Base-by-base conservation (phyloP, 1,284 basidiomycete genomes). In the Polyporus tsugae region DNA sequence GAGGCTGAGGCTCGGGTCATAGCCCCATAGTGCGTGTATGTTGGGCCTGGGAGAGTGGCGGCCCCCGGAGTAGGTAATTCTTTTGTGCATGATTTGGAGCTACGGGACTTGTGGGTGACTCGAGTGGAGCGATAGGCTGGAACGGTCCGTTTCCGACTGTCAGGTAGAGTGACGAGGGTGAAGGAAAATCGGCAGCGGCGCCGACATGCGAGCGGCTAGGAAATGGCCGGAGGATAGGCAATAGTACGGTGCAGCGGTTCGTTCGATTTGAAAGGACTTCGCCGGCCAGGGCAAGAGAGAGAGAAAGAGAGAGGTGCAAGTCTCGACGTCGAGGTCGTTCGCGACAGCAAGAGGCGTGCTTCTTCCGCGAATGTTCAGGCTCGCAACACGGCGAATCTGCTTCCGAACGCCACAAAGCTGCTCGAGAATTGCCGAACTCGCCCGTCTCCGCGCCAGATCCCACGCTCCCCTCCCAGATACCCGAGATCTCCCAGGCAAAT, bases 371-470 rank as follows among this genome's bases (percentile, higher is more conserved):
- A 63, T 36, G 55, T 58, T 59, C 55, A 59, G 58, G 58, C 38
- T 38, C 36, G 58, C 36, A 38, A 59, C 35, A 22, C 35, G 36
- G 57, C 57, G 57, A 58, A 36, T 58, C 70, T 63, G 68, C 70
- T 72, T 73, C 72, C 70, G 71, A 66, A 73, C 75, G 75, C 75
- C 75, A 76, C 75, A 73, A 76, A 76, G 75, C 70, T 72, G 63
- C 69, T 72, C 68, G 63, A 73, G 71, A 70, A 73, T 66, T 65
- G 66, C 72, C 70, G 64, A 58, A 67, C 62, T 36, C 57, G 19
- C 11, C 44, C n/a, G 25, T 53, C 3, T 39, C n/a, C 60, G 39
- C n/a, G 13, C 35, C 7, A 25, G 35, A 46, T 46, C 60, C 25
- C n/a, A 60, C 59, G 59, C n/a, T 46, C 39, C 11, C 41, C 57